These are phyloP conservation scores for Primulina eburnea DNA, from an alignment of 257 asterid genomes.

Conservation along the genomic window DNA sequence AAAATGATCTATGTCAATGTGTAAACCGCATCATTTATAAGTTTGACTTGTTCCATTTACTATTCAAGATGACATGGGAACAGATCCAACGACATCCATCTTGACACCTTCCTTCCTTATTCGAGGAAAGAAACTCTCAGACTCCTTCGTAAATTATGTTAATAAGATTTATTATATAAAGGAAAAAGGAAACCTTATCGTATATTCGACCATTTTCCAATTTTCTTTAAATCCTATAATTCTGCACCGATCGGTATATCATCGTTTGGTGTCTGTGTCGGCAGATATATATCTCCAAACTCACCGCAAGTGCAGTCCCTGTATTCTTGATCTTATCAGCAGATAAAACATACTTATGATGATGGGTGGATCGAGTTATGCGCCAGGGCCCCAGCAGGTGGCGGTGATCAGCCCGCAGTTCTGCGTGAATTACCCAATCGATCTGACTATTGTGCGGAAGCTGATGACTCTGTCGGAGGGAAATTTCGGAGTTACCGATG, in stretches of 20 bases:
- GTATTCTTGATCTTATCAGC: not conserved
- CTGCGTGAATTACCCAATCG: slow-evolving; percentile 63
- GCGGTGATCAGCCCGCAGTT: slow-evolving; percentile 67
- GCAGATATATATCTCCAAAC: not conserved
- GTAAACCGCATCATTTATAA: not conserved
- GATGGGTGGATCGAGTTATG: slow-evolving; percentile 38
- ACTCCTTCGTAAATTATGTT: not conserved
- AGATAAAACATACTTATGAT: not conserved
- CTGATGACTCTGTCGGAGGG: slow-evolving; percentile 60
- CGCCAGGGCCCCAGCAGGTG: slow-evolving; percentile 22
- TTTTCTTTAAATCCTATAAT: not conserved
- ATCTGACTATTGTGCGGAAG: slow-evolving; percentile 55
- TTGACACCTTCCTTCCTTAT: not conserved
- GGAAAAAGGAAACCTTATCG: too few relatives aligned
- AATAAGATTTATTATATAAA: too few relatives aligned
- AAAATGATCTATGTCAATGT: not conserved
- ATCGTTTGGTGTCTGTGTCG: not conserved
- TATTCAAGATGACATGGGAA: not conserved
- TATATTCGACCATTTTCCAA: not conserved
- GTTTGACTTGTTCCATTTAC: not conserved
- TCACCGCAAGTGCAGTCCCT: not conserved
- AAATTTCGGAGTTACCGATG: slow-evolving; percentile 53
- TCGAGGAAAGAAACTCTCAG: not conserved
- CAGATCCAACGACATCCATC: not conserved
- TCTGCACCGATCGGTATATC: not conserved